These are phyloP conservation scores for Podaxis carcinomalis DNA, from an alignment of 768 basidiomycete species.

Conservation along the genomic window DNA sequence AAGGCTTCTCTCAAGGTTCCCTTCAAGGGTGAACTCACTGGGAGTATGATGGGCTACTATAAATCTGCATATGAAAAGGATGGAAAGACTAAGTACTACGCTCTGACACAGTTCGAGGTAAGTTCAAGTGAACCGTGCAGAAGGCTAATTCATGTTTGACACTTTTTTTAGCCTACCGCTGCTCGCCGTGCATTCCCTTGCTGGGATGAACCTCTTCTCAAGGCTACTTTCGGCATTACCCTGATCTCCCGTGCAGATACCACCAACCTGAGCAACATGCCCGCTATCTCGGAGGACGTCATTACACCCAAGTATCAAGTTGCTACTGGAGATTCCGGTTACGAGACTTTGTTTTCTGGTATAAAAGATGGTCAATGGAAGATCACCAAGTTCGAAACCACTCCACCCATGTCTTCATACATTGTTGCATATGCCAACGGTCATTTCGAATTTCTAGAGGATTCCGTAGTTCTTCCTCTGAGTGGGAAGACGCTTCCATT, in stretches of 20 bases:
- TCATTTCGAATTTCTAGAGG: constrained; percentile 67
- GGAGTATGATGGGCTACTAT: constrained; percentile 83
- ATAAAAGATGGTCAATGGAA: constrained; percentile 56
- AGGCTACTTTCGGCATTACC: constrained; percentile 75
- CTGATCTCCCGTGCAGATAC: constrained; percentile 77
- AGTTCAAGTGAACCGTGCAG: constrained; percentile 2
- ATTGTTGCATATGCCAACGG: constrained; percentile 88
- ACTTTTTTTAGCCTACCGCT: constrained; percentile 61
- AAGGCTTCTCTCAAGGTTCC: constrained; percentile 66
- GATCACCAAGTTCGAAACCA: constrained; percentile 73
- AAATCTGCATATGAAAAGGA: constrained; percentile 59
- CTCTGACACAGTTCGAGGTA: constrained; percentile 89
- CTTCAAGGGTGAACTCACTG: constrained; percentile 66
- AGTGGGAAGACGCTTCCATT: constrained; percentile 80
- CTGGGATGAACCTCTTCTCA: constrained; percentile 92
- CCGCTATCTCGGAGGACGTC: constrained; percentile 56
- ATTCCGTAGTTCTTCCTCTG: constrained; percentile 72
- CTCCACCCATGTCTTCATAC: constrained; percentile 87
- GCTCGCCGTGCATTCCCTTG: constrained; percentile 82
- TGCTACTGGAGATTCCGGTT: constrained; percentile 29
- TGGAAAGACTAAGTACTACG: constrained; percentile 61
- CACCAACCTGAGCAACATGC: constrained; percentile 85
- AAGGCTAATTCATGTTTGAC: not conserved
- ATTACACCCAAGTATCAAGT: constrained; percentile 29
- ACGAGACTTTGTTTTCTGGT: constrained; percentile 3